Conservation (phyloP, 2,329 filamentous ascomycete species). For the Colletotrichum higginsianum region DNA sequence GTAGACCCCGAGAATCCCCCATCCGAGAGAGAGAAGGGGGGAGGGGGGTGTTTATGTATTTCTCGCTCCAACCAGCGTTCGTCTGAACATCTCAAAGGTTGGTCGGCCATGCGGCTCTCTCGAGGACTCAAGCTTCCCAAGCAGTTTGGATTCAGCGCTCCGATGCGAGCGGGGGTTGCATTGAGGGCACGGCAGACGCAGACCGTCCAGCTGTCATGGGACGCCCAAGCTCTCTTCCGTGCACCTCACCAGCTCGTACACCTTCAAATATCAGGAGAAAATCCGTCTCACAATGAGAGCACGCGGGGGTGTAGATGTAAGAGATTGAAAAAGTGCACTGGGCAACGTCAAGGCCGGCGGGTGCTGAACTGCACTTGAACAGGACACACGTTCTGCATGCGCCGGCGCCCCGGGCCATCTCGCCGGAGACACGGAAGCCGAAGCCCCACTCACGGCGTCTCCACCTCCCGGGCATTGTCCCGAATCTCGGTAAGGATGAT, state of each 20-base stretch:
- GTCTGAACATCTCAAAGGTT: conserved; percentile 13
- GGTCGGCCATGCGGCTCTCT: conserved; percentile 14
- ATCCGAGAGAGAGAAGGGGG: no score
- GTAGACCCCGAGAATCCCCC: no score
- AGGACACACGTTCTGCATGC: no score
- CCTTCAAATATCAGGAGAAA: no score
- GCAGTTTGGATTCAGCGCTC: conserved; percentile 10
- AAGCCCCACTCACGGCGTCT: neutral
- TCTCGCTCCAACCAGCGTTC: conserved; percentile 2
- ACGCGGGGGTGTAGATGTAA: no score
- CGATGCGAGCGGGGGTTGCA: conserved; percentile 34
- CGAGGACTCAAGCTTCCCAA: conserved; percentile 17
- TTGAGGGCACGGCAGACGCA: neutral
- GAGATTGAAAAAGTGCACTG: no score
- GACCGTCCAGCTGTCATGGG: neutral
- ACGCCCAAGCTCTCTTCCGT: neutral
- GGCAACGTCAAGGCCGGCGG: no score
- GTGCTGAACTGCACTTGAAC: no score
- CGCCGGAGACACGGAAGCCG: neutral
- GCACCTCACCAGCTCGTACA: no score
- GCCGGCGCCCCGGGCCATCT: neutral
- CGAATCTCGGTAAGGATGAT: neutral
- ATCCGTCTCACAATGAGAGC: no score
- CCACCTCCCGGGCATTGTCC: neutral
- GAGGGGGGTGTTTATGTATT: conserved; percentile 21